Conservation (phyloP, 768 basidiomycete genomes). For the Tulasnella sp. region DNA sequence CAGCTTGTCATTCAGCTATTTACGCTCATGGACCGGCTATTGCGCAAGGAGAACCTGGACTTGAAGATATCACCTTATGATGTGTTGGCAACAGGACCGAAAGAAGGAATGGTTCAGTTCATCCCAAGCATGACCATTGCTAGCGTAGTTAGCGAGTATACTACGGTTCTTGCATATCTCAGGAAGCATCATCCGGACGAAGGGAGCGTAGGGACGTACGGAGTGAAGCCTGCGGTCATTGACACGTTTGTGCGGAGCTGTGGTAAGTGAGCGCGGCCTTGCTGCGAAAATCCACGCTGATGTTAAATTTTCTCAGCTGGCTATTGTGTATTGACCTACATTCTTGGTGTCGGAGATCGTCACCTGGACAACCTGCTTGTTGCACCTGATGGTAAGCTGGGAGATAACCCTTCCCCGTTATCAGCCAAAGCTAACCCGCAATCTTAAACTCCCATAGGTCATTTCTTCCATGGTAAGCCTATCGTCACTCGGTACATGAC, state of each 20-base stretch:
- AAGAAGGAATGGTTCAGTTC: constrained; percentile 96
- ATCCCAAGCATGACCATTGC: constrained; percentile 96
- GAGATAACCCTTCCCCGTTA: constrained; percentile 37
- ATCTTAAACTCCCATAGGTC: constrained; percentile 52
- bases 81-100: constrained; percentile 87
- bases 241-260: constrained; percentile 98
- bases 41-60: constrained; percentile 94
- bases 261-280: constrained; percentile 57
- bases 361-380: constrained; percentile 95
- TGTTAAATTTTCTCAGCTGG: constrained; percentile 64
- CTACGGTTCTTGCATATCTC: constrained; percentile 84
- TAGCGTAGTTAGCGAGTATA: constrained; percentile 90
- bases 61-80: constrained; percentile 88
- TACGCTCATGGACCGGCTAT: constrained; percentile 92
- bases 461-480: constrained; percentile 90
- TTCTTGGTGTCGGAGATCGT: constrained; percentile 95
- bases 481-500: background rate
- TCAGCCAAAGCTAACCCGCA: background rate
- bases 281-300: background rate
- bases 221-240: constrained; percentile 91
- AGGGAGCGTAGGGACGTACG: constrained; percentile 90
- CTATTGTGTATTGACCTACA: constrained; percentile 95
- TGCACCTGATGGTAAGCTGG: constrained; percentile 74
- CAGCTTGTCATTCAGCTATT: constrained; percentile 98
- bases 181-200: constrained; percentile 88